Base-by-base conservation (phyloP, 306 rosid species). In the Gastrolobium villosum region DNA sequence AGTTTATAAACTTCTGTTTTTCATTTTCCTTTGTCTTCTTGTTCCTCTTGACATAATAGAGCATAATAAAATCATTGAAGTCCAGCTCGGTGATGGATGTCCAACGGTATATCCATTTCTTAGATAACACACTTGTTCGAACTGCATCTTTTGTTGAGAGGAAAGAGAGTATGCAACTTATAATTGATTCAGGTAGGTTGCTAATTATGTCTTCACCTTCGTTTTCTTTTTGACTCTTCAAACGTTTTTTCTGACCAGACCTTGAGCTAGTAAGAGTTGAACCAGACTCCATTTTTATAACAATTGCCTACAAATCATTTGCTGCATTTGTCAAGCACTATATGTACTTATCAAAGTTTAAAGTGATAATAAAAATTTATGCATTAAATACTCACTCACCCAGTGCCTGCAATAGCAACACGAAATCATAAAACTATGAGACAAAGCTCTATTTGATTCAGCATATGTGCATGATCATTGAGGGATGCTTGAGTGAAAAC, bases 131-230 rank as follows among this genome's bases (percentile, higher is more conserved):
- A 45, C 79, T 41, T 3, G 80, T 80, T 0, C 75, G 75, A 2
- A 65, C 62, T 26, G 84, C 84, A 0, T 74, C 79, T 35, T 80
- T 35, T 5, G 83, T 41, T 20, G 83, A 36, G 4, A 79, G 67
- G 53, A 41, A 7, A 32, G 73, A 52, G 2, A 79, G 40, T 1
- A 79, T 72, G 4, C 14, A 15, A 31, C 10, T 10, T 5, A 79
- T 32, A 7, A 72, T 28, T 2, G 32, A 1, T 20, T 62, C 74
- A n/a, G 73, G 60, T 62, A 79, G 59, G 10, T 71, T 61, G 40
- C 65, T 63, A 4, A 31, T 15, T 7, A 6, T 6, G 14, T 46
- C 35, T 54, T 72, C 57, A 14, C 14, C 20, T 5, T 52, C 54
- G 3, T 15, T 15, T 35, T 5, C 31, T 57, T 59, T 48, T 4